Percentiles rank a stretch among this genome's conserved stretches.
Evolutionary conservation across 331 rosid genomes (phyloP).

Genomic region (Malus hybrid): DNA sequence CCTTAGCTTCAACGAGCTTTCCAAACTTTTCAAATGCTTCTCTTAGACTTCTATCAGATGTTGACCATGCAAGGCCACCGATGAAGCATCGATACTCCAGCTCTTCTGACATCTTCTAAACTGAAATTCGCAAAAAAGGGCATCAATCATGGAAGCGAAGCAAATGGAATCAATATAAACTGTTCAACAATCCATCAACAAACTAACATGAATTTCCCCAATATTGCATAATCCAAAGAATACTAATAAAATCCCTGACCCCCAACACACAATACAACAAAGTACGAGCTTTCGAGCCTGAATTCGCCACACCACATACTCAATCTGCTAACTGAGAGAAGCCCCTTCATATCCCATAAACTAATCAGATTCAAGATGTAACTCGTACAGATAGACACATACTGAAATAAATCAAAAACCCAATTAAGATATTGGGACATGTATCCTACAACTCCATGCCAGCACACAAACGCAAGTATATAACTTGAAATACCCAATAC

Average conservation of each 20-base stretch:
- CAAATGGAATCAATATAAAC: neutral
- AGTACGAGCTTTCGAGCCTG: neutral
- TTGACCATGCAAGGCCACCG: slow-evolving; percentile 98
- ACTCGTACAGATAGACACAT: neutral
- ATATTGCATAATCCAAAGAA: neutral
- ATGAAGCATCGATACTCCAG: slow-evolving; percentile 85
- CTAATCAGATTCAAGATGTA: neutral
- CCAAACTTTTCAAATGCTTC: slow-evolving; percentile 94
- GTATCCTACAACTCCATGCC: neutral
- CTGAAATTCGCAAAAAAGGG: slow-evolving; percentile 19
- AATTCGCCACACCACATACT: neutral
- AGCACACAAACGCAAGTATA: neutral
- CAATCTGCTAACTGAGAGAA: neutral
- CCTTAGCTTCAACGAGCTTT: slow-evolving; percentile 92
- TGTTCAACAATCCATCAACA: neutral
- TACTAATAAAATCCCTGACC: neutral
- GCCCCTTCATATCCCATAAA: neutral
- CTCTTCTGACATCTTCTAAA: slow-evolving; percentile 58
- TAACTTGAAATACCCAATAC: neutral
- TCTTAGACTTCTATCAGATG: slow-evolving; percentile 72
- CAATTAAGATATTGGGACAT: neutral
- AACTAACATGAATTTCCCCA: neutral
- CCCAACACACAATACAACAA: neutral
- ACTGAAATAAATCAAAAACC: neutral
- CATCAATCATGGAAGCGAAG: neutral